Conservation (phyloP, 129 eudicot species). For the Tagetes erecta region DNA sequence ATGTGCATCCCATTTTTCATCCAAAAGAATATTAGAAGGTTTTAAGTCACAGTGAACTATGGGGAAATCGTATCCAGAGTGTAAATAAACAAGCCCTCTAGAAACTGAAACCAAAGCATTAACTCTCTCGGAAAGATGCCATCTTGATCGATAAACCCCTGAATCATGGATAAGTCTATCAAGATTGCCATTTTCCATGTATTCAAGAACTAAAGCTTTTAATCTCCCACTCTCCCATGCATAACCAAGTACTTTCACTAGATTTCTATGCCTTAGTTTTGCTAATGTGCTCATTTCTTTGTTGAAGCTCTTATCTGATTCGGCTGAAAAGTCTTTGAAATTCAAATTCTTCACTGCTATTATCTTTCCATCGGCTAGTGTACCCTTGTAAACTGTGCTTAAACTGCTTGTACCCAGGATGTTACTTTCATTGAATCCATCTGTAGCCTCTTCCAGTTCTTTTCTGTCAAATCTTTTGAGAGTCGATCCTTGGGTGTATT, state of each 20-base stretch:
- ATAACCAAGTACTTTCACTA: conserved; percentile 82
- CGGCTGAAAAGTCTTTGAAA: conserved; percentile 50
- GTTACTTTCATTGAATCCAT: conserved; percentile 53
- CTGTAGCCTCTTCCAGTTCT: conserved; percentile 63
- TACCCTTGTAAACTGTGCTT: conserved; percentile 92
- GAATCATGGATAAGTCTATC: conserved; percentile 66
- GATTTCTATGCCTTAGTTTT: conserved; percentile 69
- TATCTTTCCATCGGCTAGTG: conserved; percentile 49
- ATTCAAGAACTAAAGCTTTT: conserved; percentile 78
- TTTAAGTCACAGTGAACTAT: conserved; percentile 45
- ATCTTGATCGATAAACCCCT: conserved; percentile 19
- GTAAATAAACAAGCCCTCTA: conserved; percentile 71
- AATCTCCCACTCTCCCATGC: conserved; percentile 86
- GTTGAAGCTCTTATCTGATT: conserved; percentile 68
- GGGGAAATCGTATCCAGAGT: conserved; percentile 77
- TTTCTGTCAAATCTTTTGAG: conserved; percentile 58
- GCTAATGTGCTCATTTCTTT: conserved; percentile 64
- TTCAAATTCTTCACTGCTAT: conserved; percentile 77
- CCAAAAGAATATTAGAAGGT: conserved; percentile 66
- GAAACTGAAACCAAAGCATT: conserved; percentile 64
- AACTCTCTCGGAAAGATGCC: conserved; percentile 50
- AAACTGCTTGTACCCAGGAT: conserved; percentile 66
- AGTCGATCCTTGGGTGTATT: conserved; percentile 35
- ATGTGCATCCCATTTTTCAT: conserved; percentile 66
- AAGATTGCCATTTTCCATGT: conserved; percentile 91